phyloP scores from a whole-genome alignment of 2,329 filamentous ascomycete species.

The Arthrobotrys sinensis region DNA sequence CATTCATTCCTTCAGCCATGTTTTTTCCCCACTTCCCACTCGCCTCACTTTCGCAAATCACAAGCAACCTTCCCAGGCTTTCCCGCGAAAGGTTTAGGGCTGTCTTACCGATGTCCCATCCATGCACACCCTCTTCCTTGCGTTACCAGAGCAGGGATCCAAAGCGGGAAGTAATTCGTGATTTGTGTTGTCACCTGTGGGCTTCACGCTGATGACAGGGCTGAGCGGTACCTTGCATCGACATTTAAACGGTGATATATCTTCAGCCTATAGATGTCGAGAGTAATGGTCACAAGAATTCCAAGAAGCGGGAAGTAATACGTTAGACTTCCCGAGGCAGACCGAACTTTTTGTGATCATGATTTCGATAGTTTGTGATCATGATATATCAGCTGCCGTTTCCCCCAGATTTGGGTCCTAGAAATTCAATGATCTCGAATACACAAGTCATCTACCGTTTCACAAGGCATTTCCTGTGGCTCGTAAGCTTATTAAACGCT shows the following conservation, averaged over 20 bases:
- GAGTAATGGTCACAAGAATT: slow-evolving; percentile 19
- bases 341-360: slow-evolving; percentile 8
- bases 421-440: too few relatives aligned
- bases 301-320: neutral
- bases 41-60: slow-evolving; percentile 35
- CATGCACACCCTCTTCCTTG: neutral
- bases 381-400: slow-evolving; percentile 23
- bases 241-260: neutral
- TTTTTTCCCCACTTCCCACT: neutral
- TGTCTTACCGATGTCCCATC: slow-evolving; percentile 17
- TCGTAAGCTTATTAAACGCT: too few relatives aligned
- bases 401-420: slow-evolving; percentile 1
- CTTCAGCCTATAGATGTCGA: neutral
- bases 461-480: too few relatives aligned
- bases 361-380: neutral
- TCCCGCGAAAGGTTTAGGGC: slow-evolving; percentile 47
- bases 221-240: slow-evolving; percentile 39
- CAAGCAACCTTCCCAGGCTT: slow-evolving; percentile 20
- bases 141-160: slow-evolving; percentile 20
- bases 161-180: slow-evolving; percentile 8
- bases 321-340: slow-evolving; percentile 26
- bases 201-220: slow-evolving; percentile 46
- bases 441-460: too few relatives aligned
- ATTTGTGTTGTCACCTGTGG: slow-evolving; percentile 50
- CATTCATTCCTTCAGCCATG: slow-evolving; percentile 7